phyloP scores from a whole-genome alignment of 179 eudicot species.

The Corrigiola litoralis region DNA sequence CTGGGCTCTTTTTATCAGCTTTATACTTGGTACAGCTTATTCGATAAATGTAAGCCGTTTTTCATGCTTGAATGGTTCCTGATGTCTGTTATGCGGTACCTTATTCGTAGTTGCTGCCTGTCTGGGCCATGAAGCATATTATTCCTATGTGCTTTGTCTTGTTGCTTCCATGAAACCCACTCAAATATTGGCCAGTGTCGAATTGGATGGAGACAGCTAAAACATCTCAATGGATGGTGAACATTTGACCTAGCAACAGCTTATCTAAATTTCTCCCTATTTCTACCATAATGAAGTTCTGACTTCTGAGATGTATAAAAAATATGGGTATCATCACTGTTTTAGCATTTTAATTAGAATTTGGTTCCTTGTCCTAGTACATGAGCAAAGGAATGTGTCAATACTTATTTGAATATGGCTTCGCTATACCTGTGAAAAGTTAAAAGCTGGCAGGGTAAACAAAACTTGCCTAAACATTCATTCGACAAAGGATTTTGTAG shows the following conservation, averaged over 20 bases:
- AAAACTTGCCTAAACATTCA: no score
- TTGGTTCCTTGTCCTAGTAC: no score
- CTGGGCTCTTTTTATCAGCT: conserved; percentile 93
- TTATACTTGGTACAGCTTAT: conserved; percentile 91
- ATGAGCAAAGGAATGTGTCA: no score
- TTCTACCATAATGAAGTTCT: no score
- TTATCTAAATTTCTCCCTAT: background rate
- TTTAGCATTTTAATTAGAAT: no score
- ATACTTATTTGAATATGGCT: no score
- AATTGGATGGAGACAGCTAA: background rate
- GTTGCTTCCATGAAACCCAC: background rate
- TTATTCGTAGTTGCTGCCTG: background rate
- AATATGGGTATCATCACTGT: no score
- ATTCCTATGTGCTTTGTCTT: conserved; percentile 6
- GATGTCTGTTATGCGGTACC: no score
- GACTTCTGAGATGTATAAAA: no score
- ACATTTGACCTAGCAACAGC: background rate
- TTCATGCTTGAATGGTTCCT: conserved; percentile 6
- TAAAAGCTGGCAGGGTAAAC: no score
- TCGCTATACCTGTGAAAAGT: no score
- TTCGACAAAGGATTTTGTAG: no score
- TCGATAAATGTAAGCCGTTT: conserved; percentile 72
- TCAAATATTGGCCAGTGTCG: background rate
- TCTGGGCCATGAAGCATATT: background rate
- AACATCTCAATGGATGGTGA: background rate